phyloP scores from a whole-genome alignment of 2,329 filamentous ascomycete species.

The Dothidotthia symphoricarpi region DNA sequence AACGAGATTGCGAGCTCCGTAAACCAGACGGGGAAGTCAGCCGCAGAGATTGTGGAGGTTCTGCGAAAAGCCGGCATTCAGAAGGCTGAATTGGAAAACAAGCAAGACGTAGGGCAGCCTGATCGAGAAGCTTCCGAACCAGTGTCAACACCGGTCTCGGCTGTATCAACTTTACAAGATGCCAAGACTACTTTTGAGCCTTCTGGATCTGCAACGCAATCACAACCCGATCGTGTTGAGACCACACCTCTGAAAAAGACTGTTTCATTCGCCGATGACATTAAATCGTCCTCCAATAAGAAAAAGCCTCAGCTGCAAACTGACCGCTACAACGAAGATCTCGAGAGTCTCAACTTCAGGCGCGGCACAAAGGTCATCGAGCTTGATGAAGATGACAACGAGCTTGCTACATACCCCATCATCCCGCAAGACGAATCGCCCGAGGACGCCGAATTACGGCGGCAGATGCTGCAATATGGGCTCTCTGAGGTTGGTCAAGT shows the following conservation, averaged over 20 bases:
- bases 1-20: conserved; percentile 66
- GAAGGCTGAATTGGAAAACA: conserved; percentile 28
- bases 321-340: conserved; percentile 27
- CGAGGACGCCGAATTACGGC: conserved; percentile 76
- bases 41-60: conserved; percentile 67
- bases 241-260: conserved; percentile 49
- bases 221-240: conserved; percentile 1
- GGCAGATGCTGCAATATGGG: conserved; percentile 88
- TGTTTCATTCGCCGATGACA: conserved; percentile 62
- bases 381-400: conserved; percentile 45
- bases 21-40: conserved; percentile 61
- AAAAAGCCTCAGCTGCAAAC: conserved; percentile 12
- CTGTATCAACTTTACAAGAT: neutral
- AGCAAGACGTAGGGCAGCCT: conserved; percentile 5
- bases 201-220: neutral
- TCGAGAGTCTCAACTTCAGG: conserved; percentile 31
- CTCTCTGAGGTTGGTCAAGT: conserved; percentile 85
- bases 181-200: neutral
- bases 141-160: neutral
- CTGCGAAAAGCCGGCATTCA: conserved; percentile 72
- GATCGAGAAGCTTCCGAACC: neutral
- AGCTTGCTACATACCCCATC: conserved; percentile 49
- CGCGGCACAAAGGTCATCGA: conserved; percentile 43
- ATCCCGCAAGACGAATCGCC: conserved; percentile 72
- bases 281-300: conserved; percentile 45